Conservation (phyloP, 2,329 filamentous ascomycete genomes). For the Huntiella savannae region DNA sequence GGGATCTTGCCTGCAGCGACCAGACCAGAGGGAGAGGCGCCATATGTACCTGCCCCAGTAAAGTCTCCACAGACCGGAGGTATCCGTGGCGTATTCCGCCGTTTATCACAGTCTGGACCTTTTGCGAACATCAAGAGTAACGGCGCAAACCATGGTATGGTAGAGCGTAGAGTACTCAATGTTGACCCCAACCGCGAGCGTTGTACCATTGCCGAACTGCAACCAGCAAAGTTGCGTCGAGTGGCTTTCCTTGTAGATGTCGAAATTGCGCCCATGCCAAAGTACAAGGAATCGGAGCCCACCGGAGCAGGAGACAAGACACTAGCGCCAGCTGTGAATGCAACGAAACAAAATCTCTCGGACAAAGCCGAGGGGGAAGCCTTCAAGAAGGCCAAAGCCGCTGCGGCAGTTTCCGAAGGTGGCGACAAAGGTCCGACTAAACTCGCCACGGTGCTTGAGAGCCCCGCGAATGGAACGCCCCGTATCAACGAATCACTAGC, state of each 20-base stretch:
- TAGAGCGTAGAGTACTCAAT: constrained; percentile 68
- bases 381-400: constrained; percentile 5
- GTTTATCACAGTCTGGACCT: constrained; percentile 51
- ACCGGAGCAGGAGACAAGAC: background rate
- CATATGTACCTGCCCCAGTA: constrained; percentile 58
- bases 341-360: constrained; percentile 1
- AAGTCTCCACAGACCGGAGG: constrained; percentile 51
- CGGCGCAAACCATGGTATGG: constrained; percentile 44
- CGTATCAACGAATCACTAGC: background rate
- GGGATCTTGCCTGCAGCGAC: constrained; percentile 38
- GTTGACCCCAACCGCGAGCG: constrained; percentile 62
- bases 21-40: constrained; percentile 38
- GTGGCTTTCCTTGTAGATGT: constrained; percentile 96
- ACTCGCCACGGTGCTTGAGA: background rate
- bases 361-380: constrained; percentile 9
- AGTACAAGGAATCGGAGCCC: constrained; percentile 28
- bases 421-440: background rate
- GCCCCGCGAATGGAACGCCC: background rate
- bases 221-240: constrained; percentile 60
- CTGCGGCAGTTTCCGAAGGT: background rate
- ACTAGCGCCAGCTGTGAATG: background rate
- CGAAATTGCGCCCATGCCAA: constrained; percentile 78
- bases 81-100: constrained; percentile 56
- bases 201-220: constrained; percentile 60
- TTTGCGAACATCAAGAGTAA: constrained; percentile 24